phyloP scores from a whole-genome alignment of 495 filamentous ascomycete genomes.

The Oleoguttula mirabilis region DNA sequence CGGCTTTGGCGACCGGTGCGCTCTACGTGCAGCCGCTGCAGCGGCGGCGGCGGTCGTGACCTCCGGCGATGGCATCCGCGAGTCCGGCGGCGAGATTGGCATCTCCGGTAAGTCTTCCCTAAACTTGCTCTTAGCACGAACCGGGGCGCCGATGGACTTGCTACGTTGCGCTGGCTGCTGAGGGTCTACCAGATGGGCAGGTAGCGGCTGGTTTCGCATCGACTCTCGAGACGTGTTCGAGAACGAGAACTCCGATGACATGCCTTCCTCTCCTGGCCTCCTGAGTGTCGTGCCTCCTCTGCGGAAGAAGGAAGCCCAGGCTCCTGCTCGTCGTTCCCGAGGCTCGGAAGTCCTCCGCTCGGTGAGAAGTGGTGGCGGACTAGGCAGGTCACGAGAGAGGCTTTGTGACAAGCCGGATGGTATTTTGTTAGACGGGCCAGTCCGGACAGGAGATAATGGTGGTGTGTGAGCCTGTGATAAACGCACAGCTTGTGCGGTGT shows the following conservation, averaged over 20 bases:
- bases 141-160: slow-evolving; percentile 43
- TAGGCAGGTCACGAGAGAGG: slow-evolving; percentile 2
- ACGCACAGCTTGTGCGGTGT: slow-evolving; percentile 35
- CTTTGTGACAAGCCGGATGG: slow-evolving; percentile 10
- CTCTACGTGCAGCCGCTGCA: slow-evolving; percentile 13
- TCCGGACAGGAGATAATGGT: slow-evolving; percentile 40
- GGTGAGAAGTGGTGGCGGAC: slow-evolving; percentile 9
- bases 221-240: slow-evolving; percentile 84
- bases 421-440: slow-evolving; percentile 4
- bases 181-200: slow-evolving; percentile 34
- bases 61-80: slow-evolving; percentile 63
- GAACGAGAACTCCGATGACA: slow-evolving; percentile 41
- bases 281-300: slow-evolving; percentile 42
- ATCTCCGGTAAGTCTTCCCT: slow-evolving; percentile 84
- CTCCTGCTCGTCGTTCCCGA: slow-evolving; percentile 21
- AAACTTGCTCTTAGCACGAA: slow-evolving; percentile 79
- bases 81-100: slow-evolving; percentile 69
- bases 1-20: not conserved
- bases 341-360: slow-evolving; percentile 38
- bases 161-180: slow-evolving; percentile 19
- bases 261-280: slow-evolving; percentile 45
- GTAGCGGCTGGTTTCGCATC: slow-evolving; percentile 39
- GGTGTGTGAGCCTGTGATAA: slow-evolving; percentile 45
- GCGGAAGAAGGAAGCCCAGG: slow-evolving; percentile 64
- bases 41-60: slow-evolving; percentile 21